Evolutionary conservation across 805 yeast species (phyloP).

Genomic region (Yamadazyma insecticola): DNA sequence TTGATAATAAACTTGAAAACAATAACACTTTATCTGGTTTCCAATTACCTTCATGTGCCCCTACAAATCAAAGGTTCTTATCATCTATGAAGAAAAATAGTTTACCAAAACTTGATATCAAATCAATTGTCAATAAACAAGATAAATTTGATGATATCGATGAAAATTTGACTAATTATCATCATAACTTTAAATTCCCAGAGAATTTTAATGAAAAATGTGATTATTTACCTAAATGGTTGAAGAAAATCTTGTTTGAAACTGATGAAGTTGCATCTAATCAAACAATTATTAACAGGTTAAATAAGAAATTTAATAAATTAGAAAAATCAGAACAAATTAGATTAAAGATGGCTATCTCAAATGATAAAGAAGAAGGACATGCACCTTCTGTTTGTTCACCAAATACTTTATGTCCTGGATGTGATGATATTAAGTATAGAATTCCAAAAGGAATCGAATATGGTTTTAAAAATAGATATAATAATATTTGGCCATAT

Average conservation of each 20-base stretch:
- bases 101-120: slow-evolving; percentile 20
- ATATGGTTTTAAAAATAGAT: slow-evolving; percentile 41
- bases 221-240: slow-evolving; percentile 29
- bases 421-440: slow-evolving; percentile 36
- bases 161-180: slow-evolving; percentile 12
- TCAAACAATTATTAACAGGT: slow-evolving; percentile 17
- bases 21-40: slow-evolving; percentile 30
- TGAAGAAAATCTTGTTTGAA: slow-evolving; percentile 12
- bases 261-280: slow-evolving; percentile 6
- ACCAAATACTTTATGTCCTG: slow-evolving; percentile 39
- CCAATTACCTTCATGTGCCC: slow-evolving; percentile 37
- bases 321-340: slow-evolving; percentile 36
- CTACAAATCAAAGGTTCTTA: slow-evolving; percentile 30
- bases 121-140: slow-evolving; percentile 1
- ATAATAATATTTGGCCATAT: slow-evolving; percentile 46
- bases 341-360: slow-evolving; percentile 31
- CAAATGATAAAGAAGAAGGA: slow-evolving; percentile 2
- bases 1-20: background rate
- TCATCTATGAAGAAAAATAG: slow-evolving; percentile 31
- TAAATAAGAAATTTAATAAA: slow-evolving; percentile 29
- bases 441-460: slow-evolving; percentile 42
- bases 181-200: slow-evolving; percentile 21
- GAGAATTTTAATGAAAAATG: slow-evolving; percentile 9
- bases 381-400: slow-evolving; percentile 24
- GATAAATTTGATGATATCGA: too few relatives aligned